These are phyloP conservation scores for Pyricularia pennisetigena DNA, from an alignment of 2,329 filamentous ascomycete genomes.

Conservation along the genomic window DNA sequence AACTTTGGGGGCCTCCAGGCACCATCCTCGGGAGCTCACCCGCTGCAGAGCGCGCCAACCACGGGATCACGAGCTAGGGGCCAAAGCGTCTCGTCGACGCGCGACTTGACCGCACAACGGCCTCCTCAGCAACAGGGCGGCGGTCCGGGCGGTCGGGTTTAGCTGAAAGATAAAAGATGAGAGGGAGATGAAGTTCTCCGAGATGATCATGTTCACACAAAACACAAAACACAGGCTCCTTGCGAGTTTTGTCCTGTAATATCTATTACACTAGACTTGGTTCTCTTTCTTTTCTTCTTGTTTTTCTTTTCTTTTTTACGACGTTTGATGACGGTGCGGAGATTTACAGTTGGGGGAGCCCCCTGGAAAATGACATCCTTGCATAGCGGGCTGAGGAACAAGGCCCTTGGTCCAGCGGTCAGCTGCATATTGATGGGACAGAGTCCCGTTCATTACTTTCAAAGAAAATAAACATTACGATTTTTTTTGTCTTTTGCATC, in stretches of 20 bases:
- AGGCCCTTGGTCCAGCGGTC: neutral
- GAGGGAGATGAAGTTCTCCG: neutral
- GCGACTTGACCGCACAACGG: neutral
- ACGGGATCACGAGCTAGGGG: neutral
- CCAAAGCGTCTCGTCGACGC: neutral
- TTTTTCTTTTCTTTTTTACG: neutral
- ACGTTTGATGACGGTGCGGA: neutral
- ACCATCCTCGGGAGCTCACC: neutral
- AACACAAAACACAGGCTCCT: neutral
- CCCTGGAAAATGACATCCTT: neutral
- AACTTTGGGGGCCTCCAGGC: conserved; percentile 1
- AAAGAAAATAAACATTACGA: neutral
- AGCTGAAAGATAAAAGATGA: neutral
- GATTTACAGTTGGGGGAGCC: neutral
- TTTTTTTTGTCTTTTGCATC: neutral
- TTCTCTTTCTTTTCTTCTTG: no score
- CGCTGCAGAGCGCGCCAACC: neutral
- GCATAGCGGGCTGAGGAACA: neutral
- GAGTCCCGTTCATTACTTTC: neutral
- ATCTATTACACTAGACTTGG: neutral
- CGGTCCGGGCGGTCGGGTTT: neutral
- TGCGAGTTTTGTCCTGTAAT: neutral
- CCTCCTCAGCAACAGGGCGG: neutral
- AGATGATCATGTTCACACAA: neutral
- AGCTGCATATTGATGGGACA: neutral